phyloP scores from a whole-genome alignment of 1,284 basidiomycete genomes.

The Psilocybe mexicana region DNA sequence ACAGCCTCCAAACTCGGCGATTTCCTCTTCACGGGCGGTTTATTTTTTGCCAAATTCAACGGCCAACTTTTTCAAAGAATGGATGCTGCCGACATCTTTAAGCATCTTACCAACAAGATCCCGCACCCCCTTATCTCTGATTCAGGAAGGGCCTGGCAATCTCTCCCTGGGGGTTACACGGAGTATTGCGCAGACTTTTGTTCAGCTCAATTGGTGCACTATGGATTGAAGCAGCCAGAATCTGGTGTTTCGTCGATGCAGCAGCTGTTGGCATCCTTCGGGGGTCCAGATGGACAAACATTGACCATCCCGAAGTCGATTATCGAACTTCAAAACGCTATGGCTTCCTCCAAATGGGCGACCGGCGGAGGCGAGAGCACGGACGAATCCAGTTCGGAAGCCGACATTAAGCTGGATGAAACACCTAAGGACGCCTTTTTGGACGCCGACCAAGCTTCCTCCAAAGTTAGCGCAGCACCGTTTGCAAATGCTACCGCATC shows the following conservation, averaged over 20 bases:
- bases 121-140: background rate
- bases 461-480: too few species aligned
- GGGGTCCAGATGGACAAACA: background rate
- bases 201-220: constrained; percentile 18
- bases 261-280: constrained; percentile 11
- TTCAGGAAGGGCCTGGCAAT: constrained; percentile 16
- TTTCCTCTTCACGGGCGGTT: background rate
- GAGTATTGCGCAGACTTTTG: constrained; percentile 16
- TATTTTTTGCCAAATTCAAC: background rate
- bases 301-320: constrained; percentile 4
- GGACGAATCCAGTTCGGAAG: background rate
- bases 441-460: too few species aligned
- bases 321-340: background rate
- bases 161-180: background rate
- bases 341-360: constrained; percentile 2
- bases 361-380: background rate
- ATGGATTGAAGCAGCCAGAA: constrained; percentile 17
- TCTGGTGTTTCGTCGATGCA: constrained; percentile 13
- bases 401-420: too few species aligned
- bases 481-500: too few species aligned
- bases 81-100: background rate
- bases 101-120: background rate
- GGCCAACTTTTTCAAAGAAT: background rate
- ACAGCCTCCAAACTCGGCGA: background rate
- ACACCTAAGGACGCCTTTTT: too few species aligned